Base-by-base conservation (phyloP, 2,329 filamentous ascomycete species). In the Sporothrix humicola region DNA sequence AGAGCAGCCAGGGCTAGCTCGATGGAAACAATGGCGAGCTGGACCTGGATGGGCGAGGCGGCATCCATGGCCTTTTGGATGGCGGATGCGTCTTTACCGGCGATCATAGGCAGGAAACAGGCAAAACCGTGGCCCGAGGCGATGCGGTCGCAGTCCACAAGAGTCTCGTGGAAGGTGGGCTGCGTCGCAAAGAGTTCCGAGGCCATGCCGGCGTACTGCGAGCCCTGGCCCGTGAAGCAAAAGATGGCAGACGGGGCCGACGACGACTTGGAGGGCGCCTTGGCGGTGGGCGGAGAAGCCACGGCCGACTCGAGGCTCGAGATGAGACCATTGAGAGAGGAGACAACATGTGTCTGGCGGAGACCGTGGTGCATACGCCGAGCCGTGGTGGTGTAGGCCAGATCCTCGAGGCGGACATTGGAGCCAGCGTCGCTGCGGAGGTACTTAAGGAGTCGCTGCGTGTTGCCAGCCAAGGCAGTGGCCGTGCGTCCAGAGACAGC, bases 331-430 rank as follows among this genome's bases (percentile, higher is more conserved):
- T 66, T 42, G 4, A 66, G 20, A 13, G 61, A 66, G n/a, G 61
- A 66, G 7, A 26, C 61, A 2, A 66, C 61, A 48, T 66, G 61
- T 7, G 42, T 48, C n/a, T 66, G 61, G 9, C 61, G 61, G 42
- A 66, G 42, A 5, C 61, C 42, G 17, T 90, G 87, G 75, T 91
- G 90, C 12, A 89, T 86, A 59, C 87, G 86, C 20, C 90, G 86
- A 13, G 91, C 92, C 4, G 90, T 92, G 0, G 89, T 90, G 0
- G 89, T 91, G 80, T 93, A 93, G 0, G 90, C 87, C 1, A 93
- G 80, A 74, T 88, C 83, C n/a, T 46, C 61, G 4, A 66, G 61
- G 1, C 86, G 83, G 10, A 92, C 79, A 0, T 87, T 85, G 1
- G 85, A 84, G 5, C 87, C 84, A 2, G 86, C 84, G 52, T 86